A percentile compares a stretch with the other conserved stretches of the same genome.
Evolutionary conservation across 2,329 filamentous ascomycete genomes (phyloP).

Genomic region (Colletotrichum camelliae): DNA sequence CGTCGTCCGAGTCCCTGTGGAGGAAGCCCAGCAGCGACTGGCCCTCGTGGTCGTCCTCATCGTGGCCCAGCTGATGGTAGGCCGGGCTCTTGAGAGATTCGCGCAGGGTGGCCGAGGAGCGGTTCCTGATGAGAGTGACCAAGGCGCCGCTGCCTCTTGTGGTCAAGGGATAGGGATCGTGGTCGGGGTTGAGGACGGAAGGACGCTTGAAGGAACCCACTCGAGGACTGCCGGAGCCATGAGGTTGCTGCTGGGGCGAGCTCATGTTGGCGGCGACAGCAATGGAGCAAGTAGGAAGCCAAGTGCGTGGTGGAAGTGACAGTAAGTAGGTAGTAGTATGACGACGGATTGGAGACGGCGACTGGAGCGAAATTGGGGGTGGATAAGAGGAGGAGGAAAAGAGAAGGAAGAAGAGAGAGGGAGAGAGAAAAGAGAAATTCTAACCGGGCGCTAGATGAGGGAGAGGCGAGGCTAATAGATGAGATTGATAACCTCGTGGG

Average conservation of each 20-base stretch:
- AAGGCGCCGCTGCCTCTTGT: conserved; percentile 37
- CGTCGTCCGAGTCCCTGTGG: conserved; percentile 36
- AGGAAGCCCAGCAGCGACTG: conserved; percentile 14
- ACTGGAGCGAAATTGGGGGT: not conserved
- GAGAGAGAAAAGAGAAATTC: not conserved
- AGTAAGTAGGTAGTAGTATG: not conserved
- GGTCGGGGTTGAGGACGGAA: conserved; percentile 36
- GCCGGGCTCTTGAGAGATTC: conserved; percentile 20
- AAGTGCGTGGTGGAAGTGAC: not conserved
- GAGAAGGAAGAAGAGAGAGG: not conserved
- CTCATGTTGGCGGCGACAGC: conserved; percentile 6
- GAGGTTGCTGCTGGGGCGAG: conserved; percentile 15
- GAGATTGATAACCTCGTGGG: conserved; percentile 16
- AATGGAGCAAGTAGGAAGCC: not conserved
- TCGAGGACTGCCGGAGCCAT: conserved; percentile 12
- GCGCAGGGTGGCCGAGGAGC: conserved; percentile 35
- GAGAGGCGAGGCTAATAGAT: conserved; percentile 9
- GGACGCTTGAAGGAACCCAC: conserved; percentile 25
- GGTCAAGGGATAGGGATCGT: conserved; percentile 61
- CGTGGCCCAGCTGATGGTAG: conserved; percentile 25
- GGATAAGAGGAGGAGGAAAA: not conserved
- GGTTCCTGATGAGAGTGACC: conserved; percentile 49
- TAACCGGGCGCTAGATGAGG: conserved; percentile 1
- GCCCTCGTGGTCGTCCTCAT: conserved; percentile 28
- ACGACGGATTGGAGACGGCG: not conserved